phyloP scores from a whole-genome alignment of 176 grass and related monocot genomes.

The maize (Zea mays) region Zm-B73-REFERENCE-NAM-5.0 NC_050101.1:132096001-132096500 shows the following conservation, averaged over 20 bases:
- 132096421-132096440: conserved; percentile 82
- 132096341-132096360: conserved; percentile 91
- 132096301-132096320: conserved; percentile 96
- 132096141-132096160: conserved; percentile 68
- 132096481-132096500: background rate
- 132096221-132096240: conserved; percentile 63
- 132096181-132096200: conserved; percentile 78
- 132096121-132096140: conserved; percentile 69
- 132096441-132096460: conserved; percentile 43
- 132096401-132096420: conserved; percentile 90
- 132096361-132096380: conserved; percentile 73
- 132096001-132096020: conserved; percentile 86
- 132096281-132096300: conserved; percentile 98
- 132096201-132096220: conserved; percentile 67
- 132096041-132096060: conserved; percentile 96
- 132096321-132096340: conserved; percentile 93
- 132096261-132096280: conserved; percentile 79
- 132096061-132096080: conserved; percentile 66
- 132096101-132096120: conserved; percentile 75
- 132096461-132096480: conserved; percentile 61
- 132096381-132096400: conserved; percentile 87
- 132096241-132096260: conserved; percentile 86
- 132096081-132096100: conserved; percentile 80
- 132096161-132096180: conserved; percentile 74
- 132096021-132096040: conserved; percentile 95